Evolutionary conservation across 169 alveolate species (phyloP).

Genomic region (Eimeria sp.): DNA sequence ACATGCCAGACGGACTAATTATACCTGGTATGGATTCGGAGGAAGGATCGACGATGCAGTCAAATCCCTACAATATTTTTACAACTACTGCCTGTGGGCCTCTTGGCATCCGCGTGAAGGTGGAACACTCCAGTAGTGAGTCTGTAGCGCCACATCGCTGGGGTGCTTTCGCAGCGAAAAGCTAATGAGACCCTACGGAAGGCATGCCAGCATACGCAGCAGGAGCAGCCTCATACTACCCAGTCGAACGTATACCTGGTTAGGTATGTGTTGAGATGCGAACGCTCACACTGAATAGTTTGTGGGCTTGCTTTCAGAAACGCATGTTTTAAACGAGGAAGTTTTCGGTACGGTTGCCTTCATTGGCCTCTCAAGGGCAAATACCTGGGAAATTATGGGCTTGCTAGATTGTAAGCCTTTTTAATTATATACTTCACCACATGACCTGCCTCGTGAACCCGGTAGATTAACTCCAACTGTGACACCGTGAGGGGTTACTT

Average conservation of each 20-base stretch:
- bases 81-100: slow-evolving; percentile 81
- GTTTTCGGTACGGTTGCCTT: slow-evolving; percentile 80
- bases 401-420: slow-evolving; percentile 71
- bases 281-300: not conserved
- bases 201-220: not conserved
- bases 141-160: not conserved
- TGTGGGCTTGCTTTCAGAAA: slow-evolving; percentile 42
- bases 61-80: slow-evolving; percentile 71
- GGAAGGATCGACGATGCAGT: slow-evolving; percentile 17
- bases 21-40: slow-evolving; percentile 2
- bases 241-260: not conserved
- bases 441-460: not conserved
- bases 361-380: slow-evolving; percentile 79
- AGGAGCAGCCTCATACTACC: not conserved
- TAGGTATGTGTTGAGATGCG: too few species aligned
- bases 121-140: slow-evolving; percentile 81
- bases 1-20: slow-evolving; percentile 1
- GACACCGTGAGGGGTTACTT: not conserved
- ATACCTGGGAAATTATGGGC: slow-evolving; percentile 78
- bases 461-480: not conserved
- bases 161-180: not conserved
- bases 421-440: not conserved
- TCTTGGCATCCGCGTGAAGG: slow-evolving; percentile 54
- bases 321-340: slow-evolving; percentile 78
- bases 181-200: not conserved